A percentile compares a stretch with the other conserved stretches of the same genome.
Conservation (phyloP, 805 yeast genomes). For the Yamadazyma scolyti region DNA sequence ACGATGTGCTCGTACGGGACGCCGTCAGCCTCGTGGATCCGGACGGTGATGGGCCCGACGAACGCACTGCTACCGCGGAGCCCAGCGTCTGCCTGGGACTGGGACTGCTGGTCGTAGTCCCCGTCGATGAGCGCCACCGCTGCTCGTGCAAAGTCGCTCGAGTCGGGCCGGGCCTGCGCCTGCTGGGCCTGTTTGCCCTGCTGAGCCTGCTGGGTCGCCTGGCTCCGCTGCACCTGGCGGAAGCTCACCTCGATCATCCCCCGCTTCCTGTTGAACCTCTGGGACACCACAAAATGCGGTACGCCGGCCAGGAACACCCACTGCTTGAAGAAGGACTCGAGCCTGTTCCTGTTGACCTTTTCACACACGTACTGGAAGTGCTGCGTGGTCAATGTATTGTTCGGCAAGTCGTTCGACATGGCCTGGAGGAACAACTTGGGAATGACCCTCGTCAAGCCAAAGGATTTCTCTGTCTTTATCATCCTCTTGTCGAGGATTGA, state of each 20-base stretch:
- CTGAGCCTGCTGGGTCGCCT: no score
- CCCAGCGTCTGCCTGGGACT: no score
- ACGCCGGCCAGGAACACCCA: constrained; percentile 91
- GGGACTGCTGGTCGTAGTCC: constrained; percentile 37
- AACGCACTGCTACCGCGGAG: no score
- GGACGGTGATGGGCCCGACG: constrained; percentile 92
- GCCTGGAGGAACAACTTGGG: constrained; percentile 91
- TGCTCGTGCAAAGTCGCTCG: constrained; percentile 41
- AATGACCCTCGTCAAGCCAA: constrained; percentile 86
- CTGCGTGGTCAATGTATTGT: constrained; percentile 69
- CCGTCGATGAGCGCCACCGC: constrained; percentile 41
- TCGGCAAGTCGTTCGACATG: constrained; percentile 87
- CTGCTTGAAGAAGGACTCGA: constrained; percentile 82
- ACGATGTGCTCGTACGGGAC: constrained; percentile 98
- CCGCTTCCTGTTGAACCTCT: constrained; percentile 87
- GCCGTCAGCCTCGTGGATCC: constrained; percentile 98
- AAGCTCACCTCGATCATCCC: constrained; percentile 94
- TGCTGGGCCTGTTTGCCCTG: constrained; percentile 39
- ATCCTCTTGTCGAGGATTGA: constrained; percentile 84
- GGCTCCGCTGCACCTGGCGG: constrained; percentile 87
- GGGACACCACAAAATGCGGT: constrained; percentile 85
- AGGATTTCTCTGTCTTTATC: constrained; percentile 94
- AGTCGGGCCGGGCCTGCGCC: constrained; percentile 9
- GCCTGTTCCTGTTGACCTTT: constrained; percentile 80
- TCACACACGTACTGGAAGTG: constrained; percentile 96